Evolutionary conservation across 768 basidiomycete species (phyloP).

Genomic region (Kwoniella mangroviensis): DNA sequence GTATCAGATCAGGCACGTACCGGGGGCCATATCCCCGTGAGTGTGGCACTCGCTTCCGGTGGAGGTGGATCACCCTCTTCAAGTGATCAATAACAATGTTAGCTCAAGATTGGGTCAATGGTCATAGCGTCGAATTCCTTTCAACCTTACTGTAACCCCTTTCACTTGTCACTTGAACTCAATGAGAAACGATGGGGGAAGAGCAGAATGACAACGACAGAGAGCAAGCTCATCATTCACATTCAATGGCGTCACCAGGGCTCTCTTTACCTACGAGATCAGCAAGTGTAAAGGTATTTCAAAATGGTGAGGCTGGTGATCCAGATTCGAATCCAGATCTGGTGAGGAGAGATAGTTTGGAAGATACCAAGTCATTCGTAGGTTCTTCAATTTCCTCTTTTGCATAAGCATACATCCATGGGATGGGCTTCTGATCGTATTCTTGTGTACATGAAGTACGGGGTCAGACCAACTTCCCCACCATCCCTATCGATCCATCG

Average conservation of each 20-base stretch:
- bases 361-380: conserved; percentile 45
- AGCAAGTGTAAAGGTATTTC: conserved; percentile 12
- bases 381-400: conserved; percentile 9
- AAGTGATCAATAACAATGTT: too few species aligned
- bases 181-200: not conserved
- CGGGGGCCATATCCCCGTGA: conserved; percentile 7
- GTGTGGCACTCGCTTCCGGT: conserved; percentile 3
- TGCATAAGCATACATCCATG: not conserved
- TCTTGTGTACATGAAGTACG: conserved; percentile 32
- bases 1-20: conserved; percentile 11
- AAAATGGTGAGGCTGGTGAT: conserved; percentile 1
- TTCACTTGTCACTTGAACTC: not conserved
- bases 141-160: not conserved
- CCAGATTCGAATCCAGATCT: not conserved
- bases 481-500: conserved; percentile 10
- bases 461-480: conserved; percentile 29
- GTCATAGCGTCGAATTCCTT: conserved; percentile 10
- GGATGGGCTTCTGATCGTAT: not conserved
- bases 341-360: conserved; percentile 37
- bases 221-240: not conserved
- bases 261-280: conserved; percentile 9
- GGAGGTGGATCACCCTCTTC: conserved; percentile 10
- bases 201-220: conserved; percentile 1
- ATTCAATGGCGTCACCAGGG: not conserved
- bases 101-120: too few species aligned